phyloP scores from a whole-genome alignment of 2,329 filamentous ascomycete species.

The Colletotrichum lentis region DNA sequence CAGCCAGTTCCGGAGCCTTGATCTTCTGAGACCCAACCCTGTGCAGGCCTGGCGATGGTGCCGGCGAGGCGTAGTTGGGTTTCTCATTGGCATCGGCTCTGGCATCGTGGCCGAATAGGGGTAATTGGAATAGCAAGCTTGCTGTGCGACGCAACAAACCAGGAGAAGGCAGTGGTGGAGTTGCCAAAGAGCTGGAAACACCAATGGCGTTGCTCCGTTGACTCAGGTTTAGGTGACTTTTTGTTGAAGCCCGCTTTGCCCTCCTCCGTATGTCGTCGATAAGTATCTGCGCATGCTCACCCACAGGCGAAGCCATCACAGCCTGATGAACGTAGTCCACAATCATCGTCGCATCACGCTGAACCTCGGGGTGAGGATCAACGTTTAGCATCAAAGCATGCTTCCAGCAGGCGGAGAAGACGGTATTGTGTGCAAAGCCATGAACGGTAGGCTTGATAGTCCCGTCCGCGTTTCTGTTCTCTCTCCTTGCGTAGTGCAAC shows the following conservation, averaged over 20 bases:
- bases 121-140: slow-evolving; percentile 67
- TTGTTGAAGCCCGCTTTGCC: slow-evolving; percentile 57
- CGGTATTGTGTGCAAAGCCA: slow-evolving; percentile 81
- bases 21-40: slow-evolving; percentile 52
- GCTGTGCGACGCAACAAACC: slow-evolving; percentile 70
- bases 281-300: slow-evolving; percentile 71
- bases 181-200: slow-evolving; percentile 45
- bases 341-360: slow-evolving; percentile 82
- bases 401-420: slow-evolving; percentile 94
- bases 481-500: slow-evolving; percentile 66
- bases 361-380: slow-evolving; percentile 93
- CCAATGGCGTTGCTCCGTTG: slow-evolving; percentile 56
- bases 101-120: slow-evolving; percentile 62
- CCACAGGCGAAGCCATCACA: slow-evolving; percentile 79
- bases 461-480: slow-evolving; percentile 65
- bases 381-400: slow-evolving; percentile 89
- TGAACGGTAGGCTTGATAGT: slow-evolving; percentile 64
- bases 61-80: slow-evolving; percentile 32
- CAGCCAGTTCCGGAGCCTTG: slow-evolving; percentile 54
- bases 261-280: slow-evolving; percentile 76
- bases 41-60: slow-evolving; percentile 47
- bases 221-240: slow-evolving; percentile 51
- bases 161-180: slow-evolving; percentile 61
- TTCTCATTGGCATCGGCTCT: slow-evolving; percentile 42
- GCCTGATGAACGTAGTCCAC: slow-evolving; percentile 85